Evolutionary conservation across 257 asterid genomes (phyloP), one percentile per base, ranked within the genome.

Genomic region (Nicotiana paniculata): DNA sequence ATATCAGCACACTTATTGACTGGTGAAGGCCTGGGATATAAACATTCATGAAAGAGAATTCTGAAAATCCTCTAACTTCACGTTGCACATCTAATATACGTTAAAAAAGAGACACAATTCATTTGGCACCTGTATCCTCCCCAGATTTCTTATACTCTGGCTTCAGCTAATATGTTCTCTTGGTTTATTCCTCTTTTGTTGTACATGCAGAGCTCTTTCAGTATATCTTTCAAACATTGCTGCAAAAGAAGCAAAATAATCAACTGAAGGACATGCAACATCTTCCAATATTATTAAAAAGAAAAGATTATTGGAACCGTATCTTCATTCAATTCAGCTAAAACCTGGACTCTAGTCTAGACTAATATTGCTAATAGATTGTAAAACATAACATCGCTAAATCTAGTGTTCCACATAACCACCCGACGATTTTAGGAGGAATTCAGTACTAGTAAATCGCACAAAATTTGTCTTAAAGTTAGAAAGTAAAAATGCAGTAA

Each of bases 181-280:
- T 94, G 98, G 87, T 94, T 92, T 58, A 95, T 81, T 83, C 98
- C 98, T 87, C 97, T 92, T 87, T 94, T 94, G 81, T 93, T 96
- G 95, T 93, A 94, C 28, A 93, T 89, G 65, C 98, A 90, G 54
- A 94, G 95, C 86, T 93, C 97, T 82, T 92, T 92, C 87, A 96
- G 84, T 85, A 93, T 91, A 92, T 96, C 98, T 82, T 96, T 93
- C 92, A 94, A 88, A 84, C 90, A 91, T 91, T 92, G 98, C 97
- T 93, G 98, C 88, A 84, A 78, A 84, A 62, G 51, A 83, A 78
- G 74, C 75, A 48, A 84, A 62, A 53, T 13, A 79, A 81, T 58
- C 54, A 77, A 21, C 59, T 61, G 74, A 61, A 61, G 54, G 80
- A 4, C 39, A 51, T 26, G 63, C 80, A 48, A 28, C 39, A 75